Evolutionary conservation across 805 yeast species (phyloP).

Genomic region (Nakazawaea siamensis): DNA sequence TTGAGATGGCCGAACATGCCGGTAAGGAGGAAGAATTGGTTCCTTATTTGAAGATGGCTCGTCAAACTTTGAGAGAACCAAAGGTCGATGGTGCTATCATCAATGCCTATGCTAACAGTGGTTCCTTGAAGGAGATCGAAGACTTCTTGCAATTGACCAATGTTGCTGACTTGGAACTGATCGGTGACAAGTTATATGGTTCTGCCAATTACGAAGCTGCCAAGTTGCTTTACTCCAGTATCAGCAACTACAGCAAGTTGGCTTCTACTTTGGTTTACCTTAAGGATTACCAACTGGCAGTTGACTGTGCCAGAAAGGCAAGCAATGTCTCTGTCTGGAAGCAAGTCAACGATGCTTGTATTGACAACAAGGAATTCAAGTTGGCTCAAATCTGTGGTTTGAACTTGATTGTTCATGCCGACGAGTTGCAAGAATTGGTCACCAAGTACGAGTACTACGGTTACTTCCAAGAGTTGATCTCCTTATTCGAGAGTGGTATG

Average conservation of each 20-base stretch:
- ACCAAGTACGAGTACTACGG: slow-evolving; percentile 83
- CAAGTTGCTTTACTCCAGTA: slow-evolving; percentile 72
- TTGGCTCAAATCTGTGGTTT: slow-evolving; percentile 98
- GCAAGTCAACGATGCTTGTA: slow-evolving; percentile 94
- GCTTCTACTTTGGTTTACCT: slow-evolving; percentile 94
- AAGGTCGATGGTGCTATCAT: slow-evolving; percentile 88
- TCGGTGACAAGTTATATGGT: slow-evolving; percentile 86
- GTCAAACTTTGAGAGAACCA: slow-evolving; percentile 86
- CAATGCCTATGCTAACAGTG: slow-evolving; percentile 76
- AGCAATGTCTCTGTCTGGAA: slow-evolving; percentile 93
- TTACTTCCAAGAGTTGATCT: slow-evolving; percentile 82
- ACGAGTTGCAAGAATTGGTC: slow-evolving; percentile 87
- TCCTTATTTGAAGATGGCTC: slow-evolving; percentile 83
- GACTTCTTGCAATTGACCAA: slow-evolving; percentile 77
- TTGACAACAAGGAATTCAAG: slow-evolving; percentile 89
- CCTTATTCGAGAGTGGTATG: slow-evolving; percentile 90
- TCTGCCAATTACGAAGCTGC: slow-evolving; percentile 87
- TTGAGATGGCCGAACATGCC: slow-evolving; percentile 91
- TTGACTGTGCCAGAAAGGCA: slow-evolving; percentile 98
- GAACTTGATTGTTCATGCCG: slow-evolving; percentile 95
- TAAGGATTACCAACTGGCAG: slow-evolving; percentile 92
- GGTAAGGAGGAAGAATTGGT: slow-evolving; percentile 93
- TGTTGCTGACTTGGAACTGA: slow-evolving; percentile 84
- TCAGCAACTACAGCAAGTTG: slow-evolving; percentile 90
- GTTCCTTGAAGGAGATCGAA: slow-evolving; percentile 72